Evolutionary conservation across 78 protist species (phyloP).

Genomic region (Capsaspora owczarzaki): DNA sequence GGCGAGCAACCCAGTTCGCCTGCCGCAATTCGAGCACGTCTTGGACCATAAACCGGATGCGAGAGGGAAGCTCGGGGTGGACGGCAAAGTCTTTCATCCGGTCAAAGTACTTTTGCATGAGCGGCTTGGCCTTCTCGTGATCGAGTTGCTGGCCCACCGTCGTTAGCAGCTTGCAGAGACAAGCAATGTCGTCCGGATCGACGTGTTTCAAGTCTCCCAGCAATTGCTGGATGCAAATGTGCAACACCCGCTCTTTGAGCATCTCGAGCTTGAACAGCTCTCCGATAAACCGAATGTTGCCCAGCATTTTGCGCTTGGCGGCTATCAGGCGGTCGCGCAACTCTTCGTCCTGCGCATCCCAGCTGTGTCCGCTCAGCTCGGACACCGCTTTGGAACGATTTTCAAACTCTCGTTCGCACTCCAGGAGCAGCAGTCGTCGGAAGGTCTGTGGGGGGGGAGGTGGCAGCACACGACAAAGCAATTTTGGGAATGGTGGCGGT

Average conservation of each 20-base stretch:
- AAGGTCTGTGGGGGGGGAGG: neutral
- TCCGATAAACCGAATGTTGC: slow-evolving; percentile 38
- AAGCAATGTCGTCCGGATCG: slow-evolving; percentile 18
- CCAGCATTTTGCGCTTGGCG: neutral
- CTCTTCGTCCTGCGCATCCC: neutral
- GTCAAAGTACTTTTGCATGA: slow-evolving; percentile 16
- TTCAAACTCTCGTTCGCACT: slow-evolving; percentile 26
- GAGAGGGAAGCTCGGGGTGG: neutral
- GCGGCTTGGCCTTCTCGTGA: neutral
- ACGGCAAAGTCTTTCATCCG: neutral
- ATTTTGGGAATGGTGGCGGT: neutral
- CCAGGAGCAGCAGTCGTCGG: slow-evolving; percentile 13
- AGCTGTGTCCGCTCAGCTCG: neutral
- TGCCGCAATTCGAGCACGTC: slow-evolving; percentile 5
- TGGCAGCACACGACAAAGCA: neutral
- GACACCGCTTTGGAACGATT: neutral
- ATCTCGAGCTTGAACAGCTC: slow-evolving; percentile 22
- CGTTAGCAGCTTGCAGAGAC: slow-evolving; percentile 10
- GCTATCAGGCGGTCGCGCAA: neutral
- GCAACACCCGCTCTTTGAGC: slow-evolving; percentile 25
- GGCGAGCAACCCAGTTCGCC: too few relatives aligned
- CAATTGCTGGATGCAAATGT: slow-evolving; percentile 24
- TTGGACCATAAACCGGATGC: slow-evolving; percentile 8
- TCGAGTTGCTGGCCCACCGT: slow-evolving; percentile 16
- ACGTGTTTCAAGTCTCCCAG: neutral